Percentiles rank a stretch among this genome's conserved stretches.
These are phyloP conservation scores for Rhizopus delemar DNA, from an alignment of 371 early-diverging fungal species.

Conservation along the genomic window DNA sequence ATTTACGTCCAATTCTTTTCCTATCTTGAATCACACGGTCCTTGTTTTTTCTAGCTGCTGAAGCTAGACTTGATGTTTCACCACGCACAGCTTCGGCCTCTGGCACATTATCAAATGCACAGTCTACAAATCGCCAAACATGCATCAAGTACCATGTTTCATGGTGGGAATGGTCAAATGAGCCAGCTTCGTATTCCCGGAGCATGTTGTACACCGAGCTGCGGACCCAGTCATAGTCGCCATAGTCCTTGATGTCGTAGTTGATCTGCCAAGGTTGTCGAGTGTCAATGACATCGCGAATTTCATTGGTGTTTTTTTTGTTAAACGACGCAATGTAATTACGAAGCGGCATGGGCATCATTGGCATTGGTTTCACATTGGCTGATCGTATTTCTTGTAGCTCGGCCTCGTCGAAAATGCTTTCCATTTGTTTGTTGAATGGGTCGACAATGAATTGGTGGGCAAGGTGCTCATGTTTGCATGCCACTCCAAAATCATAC, in stretches of 20 bases:
- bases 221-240: conserved; percentile 10
- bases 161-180: conserved; percentile 7
- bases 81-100: conserved; percentile 11
- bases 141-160: conserved; percentile 15
- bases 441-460: too few species aligned
- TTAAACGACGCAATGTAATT: too few species aligned
- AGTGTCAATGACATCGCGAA: neutral
- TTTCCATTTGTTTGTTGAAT: too few species aligned
- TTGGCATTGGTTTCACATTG: too few species aligned
- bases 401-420: too few species aligned
- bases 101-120: conserved; percentile 7
- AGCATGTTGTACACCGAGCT: conserved; percentile 9
- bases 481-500: too few species aligned
- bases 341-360: too few species aligned
- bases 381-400: too few species aligned
- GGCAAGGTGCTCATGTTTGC: too few species aligned
- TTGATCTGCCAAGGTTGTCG: neutral
- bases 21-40: neutral
- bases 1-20: conserved; percentile 9
- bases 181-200: conserved; percentile 11
- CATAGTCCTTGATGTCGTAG: neutral
- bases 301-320: too few species aligned
- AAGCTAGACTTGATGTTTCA: conserved; percentile 4
- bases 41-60: conserved; percentile 15
- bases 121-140: conserved; percentile 17